These are phyloP conservation scores for Rugiboletus extremiorientalis DNA, from an alignment of 1,284 basidiomycete species.

Conservation along the genomic window DNA sequence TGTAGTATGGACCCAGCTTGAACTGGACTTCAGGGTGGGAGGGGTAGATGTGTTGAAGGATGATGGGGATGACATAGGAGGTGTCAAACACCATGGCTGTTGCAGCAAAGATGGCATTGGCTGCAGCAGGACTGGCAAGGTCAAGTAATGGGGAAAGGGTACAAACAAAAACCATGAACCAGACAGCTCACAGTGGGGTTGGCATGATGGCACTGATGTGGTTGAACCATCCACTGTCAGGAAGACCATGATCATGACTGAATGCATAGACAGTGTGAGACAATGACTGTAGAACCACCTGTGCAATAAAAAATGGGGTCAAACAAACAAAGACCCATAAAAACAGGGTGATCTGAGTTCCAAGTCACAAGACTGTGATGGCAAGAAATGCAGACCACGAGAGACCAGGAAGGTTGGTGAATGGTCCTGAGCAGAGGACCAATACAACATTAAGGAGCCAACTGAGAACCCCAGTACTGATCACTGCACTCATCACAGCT, in stretches of 20 bases:
- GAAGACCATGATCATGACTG: constrained; percentile 81
- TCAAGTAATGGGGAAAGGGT: constrained; percentile 75
- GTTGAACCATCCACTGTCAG: constrained; percentile 81
- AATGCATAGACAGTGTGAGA: constrained; percentile 90
- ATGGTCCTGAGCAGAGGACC: constrained; percentile 77
- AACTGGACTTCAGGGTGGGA: constrained; percentile 85
- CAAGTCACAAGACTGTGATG: constrained; percentile 77
- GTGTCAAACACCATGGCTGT: constrained; percentile 73
- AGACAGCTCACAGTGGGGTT: constrained; percentile 84
- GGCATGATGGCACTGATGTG: constrained; percentile 61
- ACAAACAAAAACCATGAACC: constrained; percentile 69
- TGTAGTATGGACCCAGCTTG: constrained; percentile 87
- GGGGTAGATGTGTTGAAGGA: constrained; percentile 67
- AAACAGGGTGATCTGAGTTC: constrained; percentile 66
- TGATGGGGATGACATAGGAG: constrained; percentile 76
- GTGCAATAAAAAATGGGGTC: constrained; percentile 83
- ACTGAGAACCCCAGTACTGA: constrained; percentile 81
- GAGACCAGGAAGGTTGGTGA: constrained; percentile 60
- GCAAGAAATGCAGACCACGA: constrained; percentile 53
- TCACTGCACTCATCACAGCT: constrained; percentile 88
- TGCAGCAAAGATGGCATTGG: constrained; percentile 82
- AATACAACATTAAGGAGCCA: constrained; percentile 85
- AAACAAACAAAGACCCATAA: constrained; percentile 79
- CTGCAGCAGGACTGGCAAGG: constrained; percentile 76
- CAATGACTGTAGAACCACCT: constrained; percentile 81